Percentiles rank a stretch among this genome's conserved stretches.
phyloP scores from a whole-genome alignment of 2,329 filamentous ascomycete species.

The Escovopsis sp. region DNA sequence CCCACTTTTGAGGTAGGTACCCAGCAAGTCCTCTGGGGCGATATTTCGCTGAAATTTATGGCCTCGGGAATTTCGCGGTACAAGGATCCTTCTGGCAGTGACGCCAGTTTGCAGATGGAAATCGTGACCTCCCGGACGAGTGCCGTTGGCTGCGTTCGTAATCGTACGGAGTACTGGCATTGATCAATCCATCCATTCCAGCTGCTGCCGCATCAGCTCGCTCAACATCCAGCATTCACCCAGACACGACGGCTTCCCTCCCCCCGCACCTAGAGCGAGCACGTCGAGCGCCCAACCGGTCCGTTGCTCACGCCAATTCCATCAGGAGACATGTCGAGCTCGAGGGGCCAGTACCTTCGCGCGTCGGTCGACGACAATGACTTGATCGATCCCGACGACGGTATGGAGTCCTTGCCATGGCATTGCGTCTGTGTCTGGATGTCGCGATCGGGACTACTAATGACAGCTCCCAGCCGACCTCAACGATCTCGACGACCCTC shows the following conservation, averaged over 20 bases:
- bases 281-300: too few relatives aligned
- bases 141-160: too few relatives aligned
- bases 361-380: conserved; percentile 52
- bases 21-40: too few relatives aligned
- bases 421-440: neutral
- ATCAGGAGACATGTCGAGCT: conserved; percentile 26
- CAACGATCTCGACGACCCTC: conserved; percentile 84
- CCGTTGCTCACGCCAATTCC: neutral
- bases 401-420: conserved; percentile 24
- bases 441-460: conserved; percentile 1
- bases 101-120: neutral
- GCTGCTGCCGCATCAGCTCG: too few relatives aligned
- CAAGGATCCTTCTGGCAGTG: neutral
- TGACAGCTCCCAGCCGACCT: conserved; percentile 50
- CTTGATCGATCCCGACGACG: conserved; percentile 66
- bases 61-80: neutral
- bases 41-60: too few relatives aligned
- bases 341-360: conserved; percentile 44
- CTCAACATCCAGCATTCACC: too few relatives aligned
- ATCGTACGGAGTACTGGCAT: too few relatives aligned
- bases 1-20: too few relatives aligned
- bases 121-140: conserved; percentile 1
- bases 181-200: too few relatives aligned
- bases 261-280: too few relatives aligned
- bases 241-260: too few relatives aligned